phyloP scores from a whole-genome alignment of 164 flowering plant genomes.

The Nelumbo lutea region DNA sequence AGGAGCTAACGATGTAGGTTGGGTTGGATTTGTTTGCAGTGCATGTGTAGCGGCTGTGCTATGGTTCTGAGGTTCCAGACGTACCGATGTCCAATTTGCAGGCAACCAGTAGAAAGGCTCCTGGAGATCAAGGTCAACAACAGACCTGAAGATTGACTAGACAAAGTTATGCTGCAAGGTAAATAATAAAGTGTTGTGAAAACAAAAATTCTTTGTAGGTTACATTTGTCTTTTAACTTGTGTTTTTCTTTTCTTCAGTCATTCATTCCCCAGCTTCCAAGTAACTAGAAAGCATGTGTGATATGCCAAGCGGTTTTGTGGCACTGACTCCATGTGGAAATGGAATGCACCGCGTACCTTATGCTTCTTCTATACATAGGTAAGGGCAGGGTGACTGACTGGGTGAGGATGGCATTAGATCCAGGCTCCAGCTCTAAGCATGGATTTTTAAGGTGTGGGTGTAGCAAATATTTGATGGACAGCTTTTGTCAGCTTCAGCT shows the following conservation, averaged over 20 bases:
- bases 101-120: conserved; percentile 85
- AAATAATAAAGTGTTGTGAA: conserved; percentile 3
- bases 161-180: neutral
- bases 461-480: no score
- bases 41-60: conserved; percentile 96
- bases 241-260: neutral
- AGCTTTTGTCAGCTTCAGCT: no score
- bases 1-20: neutral
- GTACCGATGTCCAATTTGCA: conserved; percentile 87
- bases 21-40: conserved; percentile 43
- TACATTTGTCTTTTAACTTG: neutral
- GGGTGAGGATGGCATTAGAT: no score
- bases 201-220: neutral
- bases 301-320: neutral
- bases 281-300: conserved; percentile 1
- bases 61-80: conserved; percentile 84
- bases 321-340: neutral
- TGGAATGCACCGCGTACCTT: neutral
- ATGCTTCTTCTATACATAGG: neutral
- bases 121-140: conserved; percentile 78
- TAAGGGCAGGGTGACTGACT: no score
- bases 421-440: no score
- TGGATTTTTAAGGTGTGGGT: no score
- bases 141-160: conserved; percentile 40
- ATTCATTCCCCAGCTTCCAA: conserved; percentile 3